A percentile compares a stretch with the other conserved stretches of the same genome.
Evolutionary conservation across 108 stramenopile genomes (phyloP).

Genomic region (Chaetoceros tenuissimus): DNA sequence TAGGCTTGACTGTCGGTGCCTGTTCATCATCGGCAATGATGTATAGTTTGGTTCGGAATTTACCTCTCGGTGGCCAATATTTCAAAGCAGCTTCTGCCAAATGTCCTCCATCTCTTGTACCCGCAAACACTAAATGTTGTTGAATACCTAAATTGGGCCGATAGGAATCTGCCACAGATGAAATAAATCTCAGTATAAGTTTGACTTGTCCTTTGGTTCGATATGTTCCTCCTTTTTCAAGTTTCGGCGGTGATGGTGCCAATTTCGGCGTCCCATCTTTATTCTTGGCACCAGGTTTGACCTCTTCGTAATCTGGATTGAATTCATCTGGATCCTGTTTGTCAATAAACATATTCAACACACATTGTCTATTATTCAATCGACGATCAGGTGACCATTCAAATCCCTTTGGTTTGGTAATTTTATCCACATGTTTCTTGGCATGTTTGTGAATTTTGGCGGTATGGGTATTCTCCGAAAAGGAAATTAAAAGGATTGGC

Average conservation of each 20-base stretch:
- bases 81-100: conserved; percentile 35
- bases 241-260: conserved; percentile 11
- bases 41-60: conserved; percentile 30
- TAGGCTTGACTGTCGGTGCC: too few relatives aligned
- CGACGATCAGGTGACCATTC: conserved; percentile 1
- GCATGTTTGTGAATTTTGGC: too few relatives aligned
- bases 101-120: conserved; percentile 40
- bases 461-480: too few relatives aligned
- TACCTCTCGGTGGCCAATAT: conserved; percentile 46
- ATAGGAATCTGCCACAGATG: conserved; percentile 38
- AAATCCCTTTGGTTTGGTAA: background rate
- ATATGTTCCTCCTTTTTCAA: conserved; percentile 34
- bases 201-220: conserved; percentile 46
- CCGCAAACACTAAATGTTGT: conserved; percentile 41
- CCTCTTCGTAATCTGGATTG: conserved; percentile 43
- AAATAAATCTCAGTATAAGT: conserved; percentile 37
- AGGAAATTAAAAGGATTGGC: too few relatives aligned
- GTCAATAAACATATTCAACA: conserved; percentile 49
- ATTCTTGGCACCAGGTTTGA: conserved; percentile 23
- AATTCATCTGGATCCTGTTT: conserved; percentile 45
- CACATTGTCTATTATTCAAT: conserved; percentile 34
- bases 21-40: conserved; percentile 29
- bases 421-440: too few relatives aligned
- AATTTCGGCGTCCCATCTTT: conserved; percentile 15
- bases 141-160: conserved; percentile 26